Evolutionary conservation across 2,329 filamentous ascomycete species (phyloP).

Genomic region (Penicillium psychrosexuale): DNA sequence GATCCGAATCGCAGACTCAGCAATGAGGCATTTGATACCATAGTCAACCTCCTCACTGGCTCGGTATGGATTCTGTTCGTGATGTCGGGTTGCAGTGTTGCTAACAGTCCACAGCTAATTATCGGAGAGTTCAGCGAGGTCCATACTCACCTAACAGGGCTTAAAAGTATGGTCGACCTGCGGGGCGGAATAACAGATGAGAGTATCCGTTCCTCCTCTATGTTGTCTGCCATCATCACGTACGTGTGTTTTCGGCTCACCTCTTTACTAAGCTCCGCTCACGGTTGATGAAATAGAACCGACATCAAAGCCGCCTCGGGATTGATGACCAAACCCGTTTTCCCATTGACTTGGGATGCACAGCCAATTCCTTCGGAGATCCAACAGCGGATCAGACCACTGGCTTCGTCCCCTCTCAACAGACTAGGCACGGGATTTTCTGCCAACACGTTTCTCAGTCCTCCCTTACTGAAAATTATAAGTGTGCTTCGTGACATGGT

Average conservation of each 20-base stretch:
- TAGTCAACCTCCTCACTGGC: slow-evolving; percentile 38
- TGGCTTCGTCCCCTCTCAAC: slow-evolving; percentile 22
- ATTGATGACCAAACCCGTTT: slow-evolving; percentile 34
- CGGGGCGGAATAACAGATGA: slow-evolving; percentile 33
- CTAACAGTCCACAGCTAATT: slow-evolving; percentile 31
- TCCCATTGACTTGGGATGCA: slow-evolving; percentile 34
- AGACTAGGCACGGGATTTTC: slow-evolving; percentile 29
- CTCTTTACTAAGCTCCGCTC: neutral
- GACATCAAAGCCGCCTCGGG: slow-evolving; percentile 37
- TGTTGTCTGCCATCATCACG: slow-evolving; percentile 30
- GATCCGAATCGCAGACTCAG: slow-evolving; percentile 28
- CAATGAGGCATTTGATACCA: slow-evolving; percentile 38
- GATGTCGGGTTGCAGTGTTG: neutral
- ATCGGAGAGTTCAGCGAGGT: slow-evolving; percentile 40
- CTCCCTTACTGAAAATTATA: slow-evolving; percentile 26
- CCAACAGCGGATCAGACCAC: slow-evolving; percentile 29
- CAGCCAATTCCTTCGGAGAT: slow-evolving; percentile 29
- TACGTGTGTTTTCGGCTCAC: slow-evolving; percentile 13
- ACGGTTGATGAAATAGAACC: slow-evolving; percentile 21
- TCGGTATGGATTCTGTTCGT: slow-evolving; percentile 26
- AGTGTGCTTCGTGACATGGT: slow-evolving; percentile 31
- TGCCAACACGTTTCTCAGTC: slow-evolving; percentile 30
- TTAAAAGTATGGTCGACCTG: slow-evolving; percentile 39
- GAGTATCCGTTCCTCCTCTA: slow-evolving; percentile 24
- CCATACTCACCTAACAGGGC: slow-evolving; percentile 38